phyloP scores from a whole-genome alignment of 139 green algal species.

The Closterium sp. region DNA sequence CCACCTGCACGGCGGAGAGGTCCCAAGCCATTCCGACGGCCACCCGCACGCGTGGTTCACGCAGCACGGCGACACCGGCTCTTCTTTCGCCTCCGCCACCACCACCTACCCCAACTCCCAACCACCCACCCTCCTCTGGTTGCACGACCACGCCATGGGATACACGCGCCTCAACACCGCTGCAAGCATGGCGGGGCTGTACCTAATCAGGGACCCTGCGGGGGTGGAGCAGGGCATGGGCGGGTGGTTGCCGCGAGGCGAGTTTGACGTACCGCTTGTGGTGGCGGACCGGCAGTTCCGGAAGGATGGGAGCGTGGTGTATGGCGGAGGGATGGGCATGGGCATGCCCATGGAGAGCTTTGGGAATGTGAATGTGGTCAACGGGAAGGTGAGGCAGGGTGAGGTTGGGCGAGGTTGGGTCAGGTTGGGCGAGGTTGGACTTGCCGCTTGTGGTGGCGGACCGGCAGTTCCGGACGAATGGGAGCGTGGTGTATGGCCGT shows the following conservation, averaged over 20 bases:
- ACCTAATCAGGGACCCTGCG: neutral
- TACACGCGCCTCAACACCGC: constrained; percentile 15
- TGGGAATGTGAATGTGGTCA: too few relatives aligned
- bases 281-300: neutral
- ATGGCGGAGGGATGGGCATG: neutral
- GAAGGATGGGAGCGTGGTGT: neutral
- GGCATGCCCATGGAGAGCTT: neutral
- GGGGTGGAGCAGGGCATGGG: neutral
- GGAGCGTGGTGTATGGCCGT: constrained; percentile 16
- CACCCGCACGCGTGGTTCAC: constrained; percentile 24
- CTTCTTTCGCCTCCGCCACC: neutral
- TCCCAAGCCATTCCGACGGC: constrained; percentile 4
- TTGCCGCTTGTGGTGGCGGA: constrained; percentile 10
- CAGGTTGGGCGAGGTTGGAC: too few relatives aligned
- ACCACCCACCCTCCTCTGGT: constrained; percentile 13
- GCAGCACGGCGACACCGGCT: neutral
- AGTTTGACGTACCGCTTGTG: constrained; percentile 23
- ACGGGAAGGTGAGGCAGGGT: too few relatives aligned
- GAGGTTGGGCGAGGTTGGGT: too few relatives aligned
- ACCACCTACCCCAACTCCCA: constrained; percentile 23
- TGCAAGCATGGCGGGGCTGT: constrained; percentile 11
- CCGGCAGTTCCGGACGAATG: neutral
- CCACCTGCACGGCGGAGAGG: constrained; percentile 14
- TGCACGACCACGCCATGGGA: constrained; percentile 32
- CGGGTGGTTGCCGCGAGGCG: neutral